Evolutionary conservation across 345 rosid genomes (phyloP).

Genomic region (Turritis glabra): DNA sequence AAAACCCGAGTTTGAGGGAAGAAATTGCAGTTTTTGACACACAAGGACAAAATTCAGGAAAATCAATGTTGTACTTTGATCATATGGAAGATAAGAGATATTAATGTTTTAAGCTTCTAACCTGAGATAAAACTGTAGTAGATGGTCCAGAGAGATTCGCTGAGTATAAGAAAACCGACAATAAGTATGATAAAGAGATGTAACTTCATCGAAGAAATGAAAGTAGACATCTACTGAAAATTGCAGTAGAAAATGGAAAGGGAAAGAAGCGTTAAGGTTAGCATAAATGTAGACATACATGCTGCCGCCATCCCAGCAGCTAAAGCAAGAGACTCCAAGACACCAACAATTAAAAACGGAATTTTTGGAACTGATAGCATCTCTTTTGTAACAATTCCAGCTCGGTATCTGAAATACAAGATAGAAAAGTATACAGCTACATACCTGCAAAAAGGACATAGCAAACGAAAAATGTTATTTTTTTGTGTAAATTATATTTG

Average conservation of each 20-base stretch:
- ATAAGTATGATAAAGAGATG: conserved; percentile 25
- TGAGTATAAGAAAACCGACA: conserved; percentile 43
- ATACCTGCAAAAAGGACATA: conserved; percentile 50
- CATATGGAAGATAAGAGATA: conserved; percentile 4
- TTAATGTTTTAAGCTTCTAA: conserved; percentile 34
- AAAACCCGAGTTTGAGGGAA: background rate
- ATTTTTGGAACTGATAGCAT: conserved; percentile 89
- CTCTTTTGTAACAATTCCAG: conserved; percentile 89
- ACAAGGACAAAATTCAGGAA: background rate
- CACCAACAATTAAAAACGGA: conserved; percentile 72
- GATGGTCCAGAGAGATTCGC: conserved; percentile 95
- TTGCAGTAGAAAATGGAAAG: background rate
- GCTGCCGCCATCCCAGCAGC: conserved; percentile 98
- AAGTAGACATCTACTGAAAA: conserved; percentile 10
- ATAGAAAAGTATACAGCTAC: conserved; percentile 74
- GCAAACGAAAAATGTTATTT: background rate
- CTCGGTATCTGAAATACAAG: conserved; percentile 67
- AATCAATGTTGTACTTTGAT: background rate
- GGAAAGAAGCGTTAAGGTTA: background rate
- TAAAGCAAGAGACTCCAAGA: conserved; percentile 88
- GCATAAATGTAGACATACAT: conserved; percentile 45
- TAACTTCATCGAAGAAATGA: background rate
- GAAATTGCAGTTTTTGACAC: background rate
- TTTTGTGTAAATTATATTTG: background rate
- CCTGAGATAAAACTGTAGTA: conserved; percentile 94